Base-by-base conservation (phyloP, 1,284 basidiomycete genomes). In the Cryptococcus jaspeensis region DNA sequence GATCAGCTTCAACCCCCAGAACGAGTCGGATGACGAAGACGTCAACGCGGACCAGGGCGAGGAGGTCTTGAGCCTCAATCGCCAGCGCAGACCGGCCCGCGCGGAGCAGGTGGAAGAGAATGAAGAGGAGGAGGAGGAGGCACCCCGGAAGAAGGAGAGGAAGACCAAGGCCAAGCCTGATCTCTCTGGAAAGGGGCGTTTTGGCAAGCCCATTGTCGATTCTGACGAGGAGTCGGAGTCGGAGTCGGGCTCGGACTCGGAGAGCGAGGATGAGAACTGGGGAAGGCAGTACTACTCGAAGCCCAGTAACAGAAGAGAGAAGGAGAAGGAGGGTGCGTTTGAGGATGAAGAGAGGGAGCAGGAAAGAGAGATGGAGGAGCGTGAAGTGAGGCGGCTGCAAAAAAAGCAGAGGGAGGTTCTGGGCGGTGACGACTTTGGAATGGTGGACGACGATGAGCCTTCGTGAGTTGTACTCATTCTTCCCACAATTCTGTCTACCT, bases 361-460 rank as follows among this genome's bases (percentile, higher is more conserved):
- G 72, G 89, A 85, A 39, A 84, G 87, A 68, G 88, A 90, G 67
- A 80, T 95, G 57, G 92, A 96, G 70, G 88, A 92, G 72, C 86
- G 88, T 69, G 93, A 97, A 77, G 90, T 89, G 7, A 85, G 80
- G 66, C 81, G 90, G 49, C 75, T 97, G 51, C 94, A 96, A 75
- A 77, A 80, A 25, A 90, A 89, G 75, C 81, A 84, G 39, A 81
- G 89, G 20, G 87, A 90, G 63, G 82, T 78, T 5, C 82, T 96
- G 82, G 78, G 70, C 1, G 89, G 90, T 51, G 92, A 73, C 32
- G 75, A 97, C 75, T 97, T 92, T 74, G 94, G 93, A 3, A 79
- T 96, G 46, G 85, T 83, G 36, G 89, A 90, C 20, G 61, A 70
- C 72, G 69, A 70, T 28, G 74, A 80, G 42, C 74, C 52, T 13